A percentile compares a stretch with the other conserved stretches of the same genome.
Conservation (phyloP, 305 asterid species). For the Fraxinus velutina region DNA sequence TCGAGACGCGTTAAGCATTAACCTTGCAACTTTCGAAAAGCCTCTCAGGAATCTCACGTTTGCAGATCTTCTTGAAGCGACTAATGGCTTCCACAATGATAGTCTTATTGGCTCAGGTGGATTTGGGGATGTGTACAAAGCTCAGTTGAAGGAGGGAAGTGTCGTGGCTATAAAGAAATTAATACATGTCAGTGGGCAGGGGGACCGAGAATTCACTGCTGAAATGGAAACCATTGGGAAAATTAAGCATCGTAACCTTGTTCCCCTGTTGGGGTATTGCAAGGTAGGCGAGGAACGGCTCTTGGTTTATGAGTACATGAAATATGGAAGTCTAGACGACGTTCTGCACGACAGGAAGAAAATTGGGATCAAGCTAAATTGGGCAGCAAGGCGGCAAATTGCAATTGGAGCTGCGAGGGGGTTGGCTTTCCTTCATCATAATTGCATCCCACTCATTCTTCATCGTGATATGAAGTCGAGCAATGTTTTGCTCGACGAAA, state of each 20-base stretch:
- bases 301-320: slow-evolving; percentile 92
- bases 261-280: slow-evolving; percentile 69
- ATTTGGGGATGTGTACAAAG: slow-evolving; percentile 74
- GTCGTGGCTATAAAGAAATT: slow-evolving; percentile 72
- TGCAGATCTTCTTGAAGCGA: slow-evolving; percentile 79
- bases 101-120: slow-evolving; percentile 71
- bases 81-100: slow-evolving; percentile 56
- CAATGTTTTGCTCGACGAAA: slow-evolving; percentile 80
- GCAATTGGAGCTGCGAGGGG: slow-evolving; percentile 88
- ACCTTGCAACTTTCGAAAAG: slow-evolving; percentile 68
- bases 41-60: slow-evolving; percentile 78
- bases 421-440: slow-evolving; percentile 80
- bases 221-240: slow-evolving; percentile 88
- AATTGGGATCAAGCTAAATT: slow-evolving; percentile 61
- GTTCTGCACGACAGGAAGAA: slow-evolving; percentile 67
- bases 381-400: slow-evolving; percentile 70
- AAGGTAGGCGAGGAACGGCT: slow-evolving; percentile 77
- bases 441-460: slow-evolving; percentile 82
- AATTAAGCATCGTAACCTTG: slow-evolving; percentile 69
- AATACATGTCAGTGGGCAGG: slow-evolving; percentile 71
- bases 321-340: slow-evolving; percentile 82
- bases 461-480: slow-evolving; percentile 97
- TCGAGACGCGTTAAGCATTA: slow-evolving; percentile 68
- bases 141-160: slow-evolving; percentile 68
- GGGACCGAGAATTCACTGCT: slow-evolving; percentile 72